Conservation (phyloP, 2,329 filamentous ascomycete species). For the Botrytis squamosa region DNA sequence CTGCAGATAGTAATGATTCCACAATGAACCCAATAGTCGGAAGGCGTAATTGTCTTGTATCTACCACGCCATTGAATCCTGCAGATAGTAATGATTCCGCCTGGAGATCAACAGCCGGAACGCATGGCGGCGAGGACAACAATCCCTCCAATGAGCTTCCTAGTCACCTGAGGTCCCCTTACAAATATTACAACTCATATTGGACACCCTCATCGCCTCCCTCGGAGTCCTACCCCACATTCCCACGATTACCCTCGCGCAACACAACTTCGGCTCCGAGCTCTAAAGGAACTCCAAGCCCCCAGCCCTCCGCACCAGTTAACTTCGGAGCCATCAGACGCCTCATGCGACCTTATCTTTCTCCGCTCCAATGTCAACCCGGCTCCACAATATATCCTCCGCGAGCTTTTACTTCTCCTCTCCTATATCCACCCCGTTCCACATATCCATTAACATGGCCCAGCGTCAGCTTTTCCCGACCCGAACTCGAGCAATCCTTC, state of each 20-base stretch:
- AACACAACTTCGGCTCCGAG: not conserved
- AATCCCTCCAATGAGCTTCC: not conserved
- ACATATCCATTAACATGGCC: too few relatives aligned
- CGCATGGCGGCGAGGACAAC: not conserved
- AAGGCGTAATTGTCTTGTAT: not conserved
- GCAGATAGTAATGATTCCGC: not conserved
- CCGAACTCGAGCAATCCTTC: not conserved
- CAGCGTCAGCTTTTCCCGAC: not conserved
- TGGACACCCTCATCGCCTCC: not conserved
- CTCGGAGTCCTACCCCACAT: not conserved
- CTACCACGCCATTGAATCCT: not conserved
- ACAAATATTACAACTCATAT: too few relatives aligned
- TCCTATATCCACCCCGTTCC: too few relatives aligned
- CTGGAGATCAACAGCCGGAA: not conserved
- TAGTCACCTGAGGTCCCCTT: not conserved
- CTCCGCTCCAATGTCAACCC: not conserved
- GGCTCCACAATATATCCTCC: too few relatives aligned
- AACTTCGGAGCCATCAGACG: not conserved
- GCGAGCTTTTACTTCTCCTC: too few relatives aligned
- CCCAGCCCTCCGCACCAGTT: not conserved
- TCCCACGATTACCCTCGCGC: not conserved
- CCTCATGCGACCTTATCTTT: not conserved
- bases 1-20: too few relatives aligned
- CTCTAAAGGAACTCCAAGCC: not conserved
- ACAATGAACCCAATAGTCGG: not conserved